Evolutionary conservation across 768 basidiomycete genomes (phyloP).

Genomic region (Mycena rebaudengoi): DNA sequence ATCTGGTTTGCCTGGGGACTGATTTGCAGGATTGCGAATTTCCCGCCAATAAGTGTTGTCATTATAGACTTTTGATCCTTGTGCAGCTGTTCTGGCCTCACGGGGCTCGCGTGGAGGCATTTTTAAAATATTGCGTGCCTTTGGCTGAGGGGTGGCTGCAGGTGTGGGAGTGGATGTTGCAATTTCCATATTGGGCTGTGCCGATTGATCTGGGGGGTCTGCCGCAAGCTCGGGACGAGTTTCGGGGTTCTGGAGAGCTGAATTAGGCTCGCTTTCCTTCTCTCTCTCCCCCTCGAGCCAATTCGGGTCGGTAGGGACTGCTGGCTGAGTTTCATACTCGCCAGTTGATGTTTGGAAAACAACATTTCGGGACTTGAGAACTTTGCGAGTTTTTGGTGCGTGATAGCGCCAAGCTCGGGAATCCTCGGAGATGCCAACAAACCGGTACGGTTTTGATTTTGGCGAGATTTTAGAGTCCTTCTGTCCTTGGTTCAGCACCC

Average conservation of each 20-base stretch:
- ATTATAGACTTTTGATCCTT: slow-evolving; percentile 1
- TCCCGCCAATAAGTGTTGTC: slow-evolving; percentile 1
- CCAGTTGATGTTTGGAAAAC: neutral
- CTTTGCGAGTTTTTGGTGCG: neutral
- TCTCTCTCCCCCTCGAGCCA: no score
- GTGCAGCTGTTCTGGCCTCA: neutral
- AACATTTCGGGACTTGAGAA: slow-evolving; percentile 9
- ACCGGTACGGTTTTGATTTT: neutral
- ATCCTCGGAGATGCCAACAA: slow-evolving; percentile 10
- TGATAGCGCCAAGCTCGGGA: slow-evolving; percentile 1
- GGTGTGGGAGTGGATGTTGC: neutral
- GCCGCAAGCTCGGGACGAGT: neutral
- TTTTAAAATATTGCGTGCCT: neutral
- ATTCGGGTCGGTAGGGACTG: neutral
- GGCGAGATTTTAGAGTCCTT: slow-evolving; percentile 1
- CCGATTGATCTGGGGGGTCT: neutral
- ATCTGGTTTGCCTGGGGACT: slow-evolving; percentile 4
- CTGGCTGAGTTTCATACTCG: neutral
- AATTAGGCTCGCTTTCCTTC: neutral
- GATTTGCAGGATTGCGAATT: slow-evolving; percentile 3
- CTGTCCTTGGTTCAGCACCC: slow-evolving; percentile 9
- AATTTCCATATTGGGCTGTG: no score
- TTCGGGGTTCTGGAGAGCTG: neutral
- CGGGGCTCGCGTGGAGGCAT: slow-evolving; percentile 1
- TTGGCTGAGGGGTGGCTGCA: neutral